Evolutionary conservation across 2,329 filamentous ascomycete genomes (phyloP).

Genomic region (Aspergillus tubingensis): DNA sequence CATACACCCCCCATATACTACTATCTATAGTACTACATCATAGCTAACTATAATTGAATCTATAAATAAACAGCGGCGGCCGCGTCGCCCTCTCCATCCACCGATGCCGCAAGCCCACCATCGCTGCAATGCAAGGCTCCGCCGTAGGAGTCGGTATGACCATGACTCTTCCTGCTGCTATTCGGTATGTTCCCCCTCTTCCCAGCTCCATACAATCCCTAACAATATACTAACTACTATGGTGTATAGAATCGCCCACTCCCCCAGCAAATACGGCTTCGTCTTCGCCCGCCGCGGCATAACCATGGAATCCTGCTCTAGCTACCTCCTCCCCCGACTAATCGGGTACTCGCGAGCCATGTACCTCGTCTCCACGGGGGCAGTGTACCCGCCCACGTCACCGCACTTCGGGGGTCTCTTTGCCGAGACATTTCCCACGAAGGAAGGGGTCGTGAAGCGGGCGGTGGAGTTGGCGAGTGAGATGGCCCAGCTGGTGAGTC

Average conservation of each 20-base stretch:
- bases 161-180: conserved; percentile 59
- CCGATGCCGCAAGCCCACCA: conserved; percentile 59
- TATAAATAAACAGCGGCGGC: too few species aligned
- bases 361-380: conserved; percentile 64
- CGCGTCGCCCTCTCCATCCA: conserved; percentile 54
- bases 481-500: too few species aligned
- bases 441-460: too few species aligned
- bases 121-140: conserved; percentile 57
- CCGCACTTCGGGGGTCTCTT: too few species aligned
- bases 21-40: too few species aligned
- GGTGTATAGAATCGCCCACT: conserved; percentile 51
- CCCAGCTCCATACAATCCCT: too few species aligned
- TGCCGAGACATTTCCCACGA: too few species aligned
- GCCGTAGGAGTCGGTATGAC: conserved; percentile 62
- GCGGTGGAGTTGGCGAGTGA: too few species aligned
- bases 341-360: conserved; percentile 31
- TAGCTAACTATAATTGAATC: too few species aligned
- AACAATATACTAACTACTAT: too few species aligned
- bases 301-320: conserved; percentile 70
- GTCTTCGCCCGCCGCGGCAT: conserved; percentile 72
- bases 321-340: conserved; percentile 66
- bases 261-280: conserved; percentile 68
- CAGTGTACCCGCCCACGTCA: too few species aligned
- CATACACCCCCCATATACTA: too few species aligned
- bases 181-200: conserved; percentile 35